Conservation (phyloP, 2,329 filamentous ascomycete genomes). For the Trichoderma koningiopsis region DNA sequence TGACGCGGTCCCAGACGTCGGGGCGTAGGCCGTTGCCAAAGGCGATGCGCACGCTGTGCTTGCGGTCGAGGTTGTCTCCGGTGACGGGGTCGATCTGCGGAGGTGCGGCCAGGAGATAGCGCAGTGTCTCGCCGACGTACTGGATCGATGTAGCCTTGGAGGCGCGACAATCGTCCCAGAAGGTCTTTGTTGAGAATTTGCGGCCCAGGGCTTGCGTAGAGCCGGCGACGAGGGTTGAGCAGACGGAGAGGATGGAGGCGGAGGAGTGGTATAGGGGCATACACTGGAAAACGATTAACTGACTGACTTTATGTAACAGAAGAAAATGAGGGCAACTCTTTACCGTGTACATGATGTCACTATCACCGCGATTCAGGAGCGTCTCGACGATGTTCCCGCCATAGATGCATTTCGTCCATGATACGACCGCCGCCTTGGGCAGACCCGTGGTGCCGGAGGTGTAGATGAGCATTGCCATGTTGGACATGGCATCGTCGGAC, state of each 20-base stretch:
- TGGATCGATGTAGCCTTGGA: constrained; percentile 75
- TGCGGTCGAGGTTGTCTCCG: constrained; percentile 68
- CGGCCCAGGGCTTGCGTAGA: constrained; percentile 71
- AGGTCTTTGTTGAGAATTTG: constrained; percentile 75
- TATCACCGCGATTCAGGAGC: constrained; percentile 60
- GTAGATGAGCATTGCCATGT: constrained; percentile 76
- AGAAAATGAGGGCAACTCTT: constrained; percentile 30
- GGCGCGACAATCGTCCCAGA: constrained; percentile 75
- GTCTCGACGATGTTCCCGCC: constrained; percentile 42
- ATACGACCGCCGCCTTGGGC: constrained; percentile 76
- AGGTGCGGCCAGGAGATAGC: constrained; percentile 74
- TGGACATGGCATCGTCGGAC: constrained; percentile 50
- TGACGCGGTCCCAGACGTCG: constrained; percentile 83
- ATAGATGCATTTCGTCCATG: constrained; percentile 66
- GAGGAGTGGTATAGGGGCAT: constrained; percentile 92
- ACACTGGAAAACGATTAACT: constrained; percentile 49
- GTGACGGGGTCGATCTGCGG: constrained; percentile 63
- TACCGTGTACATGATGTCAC: constrained; percentile 77
- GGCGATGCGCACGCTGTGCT: constrained; percentile 71
- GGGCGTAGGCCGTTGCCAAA: constrained; percentile 86
- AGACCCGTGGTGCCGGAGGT: constrained; percentile 85
- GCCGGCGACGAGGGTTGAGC: constrained; percentile 60
- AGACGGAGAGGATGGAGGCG: constrained; percentile 69
- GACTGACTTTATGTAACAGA: neutral
- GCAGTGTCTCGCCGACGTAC: constrained; percentile 85